Evolutionary conservation across 805 yeast genomes (phyloP).

Genomic region (Metschnikowia santaceciliae): DNA sequence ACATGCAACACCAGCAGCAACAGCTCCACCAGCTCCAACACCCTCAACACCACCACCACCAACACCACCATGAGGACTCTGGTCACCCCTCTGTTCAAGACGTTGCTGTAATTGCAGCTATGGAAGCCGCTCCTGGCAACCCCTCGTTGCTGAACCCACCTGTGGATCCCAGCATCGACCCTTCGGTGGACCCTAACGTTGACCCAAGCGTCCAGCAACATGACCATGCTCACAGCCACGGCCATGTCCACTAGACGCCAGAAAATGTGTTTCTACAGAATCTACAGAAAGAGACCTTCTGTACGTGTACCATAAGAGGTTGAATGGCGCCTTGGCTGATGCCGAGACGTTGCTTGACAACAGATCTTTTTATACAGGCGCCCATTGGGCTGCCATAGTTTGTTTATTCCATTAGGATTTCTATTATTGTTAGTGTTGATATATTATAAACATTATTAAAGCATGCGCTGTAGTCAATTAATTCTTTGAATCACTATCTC

Average conservation of each 20-base stretch:
- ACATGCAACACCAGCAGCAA: slow-evolving; percentile 20
- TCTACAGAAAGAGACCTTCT: slow-evolving; percentile 1
- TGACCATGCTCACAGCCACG: slow-evolving; percentile 33
- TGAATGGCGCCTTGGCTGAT: not conserved
- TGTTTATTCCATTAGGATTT: slow-evolving; percentile 6
- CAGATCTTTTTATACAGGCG: slow-evolving; percentile 1
- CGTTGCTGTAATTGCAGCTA: slow-evolving; percentile 42
- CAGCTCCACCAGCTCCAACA: slow-evolving; percentile 23
- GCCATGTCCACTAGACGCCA: slow-evolving; percentile 17
- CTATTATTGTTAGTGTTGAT: slow-evolving; percentile 5
- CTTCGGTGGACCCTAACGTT: slow-evolving; percentile 43
- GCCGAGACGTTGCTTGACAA: not conserved
- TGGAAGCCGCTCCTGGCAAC: slow-evolving; percentile 33
- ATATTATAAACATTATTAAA: slow-evolving; percentile 1
- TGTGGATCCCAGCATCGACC: slow-evolving; percentile 31
- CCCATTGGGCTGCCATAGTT: not conserved
- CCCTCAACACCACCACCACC: slow-evolving; percentile 23
- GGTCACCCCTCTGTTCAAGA: slow-evolving; percentile 35
- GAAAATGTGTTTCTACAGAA: slow-evolving; percentile 1
- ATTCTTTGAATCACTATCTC: too few relatives aligned
- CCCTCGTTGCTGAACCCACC: slow-evolving; percentile 24
- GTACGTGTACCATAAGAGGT: slow-evolving; percentile 12
- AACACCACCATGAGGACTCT: slow-evolving; percentile 22
- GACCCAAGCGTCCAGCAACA: slow-evolving; percentile 42
- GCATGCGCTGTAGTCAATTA: not conserved